Percentiles rank a stretch among this genome's conserved stretches.
phyloP scores from a whole-genome alignment of 78 protist species.

The Creolimax fragrantissima region DNA sequence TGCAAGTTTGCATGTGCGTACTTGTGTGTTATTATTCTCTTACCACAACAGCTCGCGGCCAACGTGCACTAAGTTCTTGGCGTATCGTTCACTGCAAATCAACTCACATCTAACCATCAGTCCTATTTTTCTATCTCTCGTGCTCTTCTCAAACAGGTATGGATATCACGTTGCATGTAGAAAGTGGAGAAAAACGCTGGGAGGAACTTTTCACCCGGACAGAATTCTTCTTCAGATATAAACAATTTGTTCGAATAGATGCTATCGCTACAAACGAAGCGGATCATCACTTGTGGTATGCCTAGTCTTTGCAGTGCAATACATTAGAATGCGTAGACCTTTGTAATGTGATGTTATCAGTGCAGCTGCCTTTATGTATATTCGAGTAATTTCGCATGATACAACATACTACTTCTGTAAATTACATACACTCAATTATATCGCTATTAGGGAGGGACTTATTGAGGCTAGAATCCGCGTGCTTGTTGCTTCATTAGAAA shows the following conservation, averaged over 20 bases:
- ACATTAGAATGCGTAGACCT: background rate
- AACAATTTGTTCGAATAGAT: background rate
- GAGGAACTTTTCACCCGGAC: background rate
- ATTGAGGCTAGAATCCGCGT: background rate
- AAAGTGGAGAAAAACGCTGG: background rate
- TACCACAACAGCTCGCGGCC: no score
- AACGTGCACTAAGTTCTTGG: no score
- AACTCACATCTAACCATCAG: no score
- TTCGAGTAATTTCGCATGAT: background rate
- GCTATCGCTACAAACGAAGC: background rate
- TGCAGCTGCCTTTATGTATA: background rate
- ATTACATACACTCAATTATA: background rate
- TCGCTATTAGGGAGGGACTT: background rate
- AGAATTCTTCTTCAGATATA: background rate
- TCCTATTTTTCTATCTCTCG: no score
- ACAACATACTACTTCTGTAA: background rate
- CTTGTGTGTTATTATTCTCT: no score
- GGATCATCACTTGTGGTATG: background rate
- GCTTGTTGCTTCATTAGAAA: background rate
- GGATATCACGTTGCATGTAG: background rate
- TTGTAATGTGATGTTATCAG: background rate
- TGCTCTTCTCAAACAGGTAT: no score
- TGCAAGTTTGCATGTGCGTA: no score
- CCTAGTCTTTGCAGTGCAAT: background rate
- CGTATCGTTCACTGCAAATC: no score